phyloP scores from a whole-genome alignment of 306 rosid genomes.

The Vigna trinervia region DNA sequence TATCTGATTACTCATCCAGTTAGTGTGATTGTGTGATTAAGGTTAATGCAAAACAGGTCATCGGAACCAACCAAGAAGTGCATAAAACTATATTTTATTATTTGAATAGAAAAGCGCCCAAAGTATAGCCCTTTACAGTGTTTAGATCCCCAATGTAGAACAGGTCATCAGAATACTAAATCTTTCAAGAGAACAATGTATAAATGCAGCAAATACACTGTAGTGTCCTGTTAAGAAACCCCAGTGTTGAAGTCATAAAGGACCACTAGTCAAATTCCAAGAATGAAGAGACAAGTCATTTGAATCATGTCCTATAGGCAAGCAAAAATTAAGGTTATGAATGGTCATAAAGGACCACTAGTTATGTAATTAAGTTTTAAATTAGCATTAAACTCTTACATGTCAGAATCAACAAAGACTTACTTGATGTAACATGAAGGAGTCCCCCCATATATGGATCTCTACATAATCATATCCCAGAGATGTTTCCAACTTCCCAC shows the following conservation, averaged over 20 bases:
- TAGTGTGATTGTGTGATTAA: constrained; percentile 16
- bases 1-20: constrained; percentile 58
- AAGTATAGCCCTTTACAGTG: not conserved
- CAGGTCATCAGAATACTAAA: not conserved
- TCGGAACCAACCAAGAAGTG: not conserved
- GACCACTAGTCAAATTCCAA: not conserved
- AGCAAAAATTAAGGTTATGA: not conserved
- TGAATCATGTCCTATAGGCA: not conserved
- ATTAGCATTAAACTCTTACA: constrained; percentile 7
- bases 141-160: constrained; percentile 15
- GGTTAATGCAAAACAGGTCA: constrained; percentile 18
- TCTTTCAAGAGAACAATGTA: not conserved
- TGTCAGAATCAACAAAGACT: constrained; percentile 41
- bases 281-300: not conserved
- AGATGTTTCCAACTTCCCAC: constrained; percentile 77
- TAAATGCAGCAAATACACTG: not conserved
- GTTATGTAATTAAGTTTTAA: not conserved
- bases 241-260: not conserved
- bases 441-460: constrained; percentile 88
- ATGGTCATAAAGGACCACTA: not conserved
- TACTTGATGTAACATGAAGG: constrained; percentile 97
- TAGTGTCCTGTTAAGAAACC: not conserved
- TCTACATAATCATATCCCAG: constrained; percentile 61
- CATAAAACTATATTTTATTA: not conserved
- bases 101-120: constrained; percentile 15